Conservation (phyloP, 192 early-diverging fungal genomes). For the Coemansia sp. region DNA sequence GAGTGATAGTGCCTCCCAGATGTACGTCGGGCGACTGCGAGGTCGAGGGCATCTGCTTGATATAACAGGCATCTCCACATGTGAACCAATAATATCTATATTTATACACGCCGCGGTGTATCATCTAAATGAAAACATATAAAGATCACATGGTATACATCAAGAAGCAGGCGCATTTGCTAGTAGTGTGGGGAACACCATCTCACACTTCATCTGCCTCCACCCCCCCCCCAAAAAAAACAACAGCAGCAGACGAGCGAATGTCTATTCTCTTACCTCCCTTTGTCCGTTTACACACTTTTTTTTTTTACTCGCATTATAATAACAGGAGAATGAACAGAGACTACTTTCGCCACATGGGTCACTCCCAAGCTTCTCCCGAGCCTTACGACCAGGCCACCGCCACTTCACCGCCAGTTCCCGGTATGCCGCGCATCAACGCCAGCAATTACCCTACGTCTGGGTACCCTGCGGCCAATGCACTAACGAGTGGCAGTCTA, state of each 20-base stretch:
- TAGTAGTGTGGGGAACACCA: not conserved
- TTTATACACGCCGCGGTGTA: not conserved
- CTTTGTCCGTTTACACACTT: not conserved
- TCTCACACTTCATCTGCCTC: not conserved
- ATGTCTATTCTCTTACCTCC: not conserved
- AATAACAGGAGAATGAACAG: constrained; percentile 17
- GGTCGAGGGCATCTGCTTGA: constrained; percentile 30
- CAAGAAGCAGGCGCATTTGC: not conserved
- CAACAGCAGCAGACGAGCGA: too few species aligned
- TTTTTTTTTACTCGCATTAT: not conserved
- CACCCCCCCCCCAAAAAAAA: not conserved
- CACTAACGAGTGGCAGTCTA: constrained; percentile 32
- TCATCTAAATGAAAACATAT: not conserved
- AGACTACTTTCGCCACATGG: constrained; percentile 12
- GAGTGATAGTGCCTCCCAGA: constrained; percentile 11
- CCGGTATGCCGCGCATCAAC: constrained; percentile 14
- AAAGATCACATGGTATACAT: not conserved
- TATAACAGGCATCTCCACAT: constrained; percentile 9
- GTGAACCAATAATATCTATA: not conserved
- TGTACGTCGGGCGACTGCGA: constrained; percentile 6
- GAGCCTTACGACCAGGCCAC: not conserved
- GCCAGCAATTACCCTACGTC: constrained; percentile 9
- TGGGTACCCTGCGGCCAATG: constrained; percentile 13
- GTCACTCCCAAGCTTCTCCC: not conserved
- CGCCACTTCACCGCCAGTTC: constrained; percentile 8